Conservation (phyloP, 2,329 filamentous ascomycete genomes). For the Colletotrichum filicis region DNA sequence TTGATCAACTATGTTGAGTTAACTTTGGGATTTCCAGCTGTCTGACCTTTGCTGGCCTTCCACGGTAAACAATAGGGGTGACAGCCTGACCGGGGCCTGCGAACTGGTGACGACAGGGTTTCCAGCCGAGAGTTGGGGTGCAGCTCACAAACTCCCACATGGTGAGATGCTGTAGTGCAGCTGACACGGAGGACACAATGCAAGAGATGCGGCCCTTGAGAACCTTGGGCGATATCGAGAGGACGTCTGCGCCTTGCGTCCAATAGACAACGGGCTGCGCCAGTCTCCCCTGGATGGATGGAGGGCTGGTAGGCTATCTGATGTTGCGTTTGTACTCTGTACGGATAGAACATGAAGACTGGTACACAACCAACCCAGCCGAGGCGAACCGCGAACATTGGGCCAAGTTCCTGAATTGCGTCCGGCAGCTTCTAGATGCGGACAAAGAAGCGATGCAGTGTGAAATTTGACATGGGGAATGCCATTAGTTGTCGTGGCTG, state of each 20-base stretch:
- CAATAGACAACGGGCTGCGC: not conserved
- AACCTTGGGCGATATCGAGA: not conserved
- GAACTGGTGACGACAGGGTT: not conserved
- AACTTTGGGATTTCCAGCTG: not conserved
- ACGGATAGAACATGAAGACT: not conserved
- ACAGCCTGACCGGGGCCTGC: not conserved
- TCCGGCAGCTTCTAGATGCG: slow-evolving; percentile 10
- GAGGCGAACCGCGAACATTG: not conserved
- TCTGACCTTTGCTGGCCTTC: not conserved
- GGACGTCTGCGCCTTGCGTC: not conserved
- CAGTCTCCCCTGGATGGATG: not conserved
- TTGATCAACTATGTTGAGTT: not conserved
- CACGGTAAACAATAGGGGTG: no score
- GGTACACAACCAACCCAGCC: no score
- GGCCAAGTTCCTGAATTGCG: not conserved
- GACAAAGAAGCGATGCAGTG: slow-evolving; percentile 19
- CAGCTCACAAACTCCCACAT: not conserved
- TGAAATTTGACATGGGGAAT: not conserved
- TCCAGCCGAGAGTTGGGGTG: not conserved
- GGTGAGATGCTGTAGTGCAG: not conserved
- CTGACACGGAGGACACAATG: not conserved
- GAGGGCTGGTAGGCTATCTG: not conserved
- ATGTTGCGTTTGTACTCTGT: not conserved
- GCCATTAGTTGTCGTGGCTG: not conserved
- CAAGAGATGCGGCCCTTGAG: not conserved